phyloP scores from a whole-genome alignment of 495 filamentous ascomycete genomes.

The Podospora sp. region DNA sequence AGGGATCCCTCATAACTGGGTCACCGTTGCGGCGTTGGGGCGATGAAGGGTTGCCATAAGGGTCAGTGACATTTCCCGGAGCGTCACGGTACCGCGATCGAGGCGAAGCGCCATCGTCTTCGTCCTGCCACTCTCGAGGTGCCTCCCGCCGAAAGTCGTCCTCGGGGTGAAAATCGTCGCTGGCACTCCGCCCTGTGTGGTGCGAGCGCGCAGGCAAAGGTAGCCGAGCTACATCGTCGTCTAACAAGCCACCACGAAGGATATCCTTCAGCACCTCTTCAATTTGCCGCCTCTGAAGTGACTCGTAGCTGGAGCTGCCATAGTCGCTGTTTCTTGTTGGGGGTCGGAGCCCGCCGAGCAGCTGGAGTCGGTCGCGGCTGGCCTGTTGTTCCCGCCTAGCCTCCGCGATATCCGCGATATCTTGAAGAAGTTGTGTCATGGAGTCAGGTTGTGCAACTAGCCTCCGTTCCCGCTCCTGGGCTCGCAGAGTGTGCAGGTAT shows the following conservation, averaged over 20 bases:
- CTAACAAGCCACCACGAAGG: background rate
- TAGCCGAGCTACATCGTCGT: background rate
- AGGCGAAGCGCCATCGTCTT: background rate
- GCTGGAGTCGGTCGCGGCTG: background rate
- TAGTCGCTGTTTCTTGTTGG: background rate
- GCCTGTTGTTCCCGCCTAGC: background rate
- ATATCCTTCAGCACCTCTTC: background rate
- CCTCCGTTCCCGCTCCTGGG: background rate
- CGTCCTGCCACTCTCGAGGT: background rate
- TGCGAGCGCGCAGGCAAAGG: background rate
- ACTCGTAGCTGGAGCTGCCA: background rate
- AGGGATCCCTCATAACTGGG: background rate
- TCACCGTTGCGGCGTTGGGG: background rate
- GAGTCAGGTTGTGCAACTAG: background rate
- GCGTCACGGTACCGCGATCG: background rate
- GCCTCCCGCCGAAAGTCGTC: background rate
- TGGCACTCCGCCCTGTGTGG: background rate
- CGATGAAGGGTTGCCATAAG: background rate
- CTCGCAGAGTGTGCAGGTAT: background rate
- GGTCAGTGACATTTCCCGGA: background rate
- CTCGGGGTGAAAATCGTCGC: background rate
- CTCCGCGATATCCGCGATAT: background rate
- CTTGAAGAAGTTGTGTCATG: background rate
- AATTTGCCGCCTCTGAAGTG: background rate
- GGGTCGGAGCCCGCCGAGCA: background rate